A percentile compares a stretch with the other conserved stretches of the same genome.
These are phyloP conservation scores for Daedaleopsis sinensis DNA, from an alignment of 768 basidiomycete genomes.

Conservation along the genomic window DNA sequence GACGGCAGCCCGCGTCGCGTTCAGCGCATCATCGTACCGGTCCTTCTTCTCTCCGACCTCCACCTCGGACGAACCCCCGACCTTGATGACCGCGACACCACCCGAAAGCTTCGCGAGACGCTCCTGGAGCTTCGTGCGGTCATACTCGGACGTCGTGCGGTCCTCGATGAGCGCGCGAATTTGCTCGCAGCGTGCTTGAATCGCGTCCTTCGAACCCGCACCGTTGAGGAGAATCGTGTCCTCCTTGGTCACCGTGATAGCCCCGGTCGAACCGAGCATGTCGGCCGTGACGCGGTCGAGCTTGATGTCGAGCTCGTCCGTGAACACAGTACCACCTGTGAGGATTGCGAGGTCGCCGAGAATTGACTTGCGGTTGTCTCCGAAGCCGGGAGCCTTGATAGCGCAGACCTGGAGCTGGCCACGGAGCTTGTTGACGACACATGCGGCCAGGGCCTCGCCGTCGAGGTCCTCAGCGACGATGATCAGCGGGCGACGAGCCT, in stretches of 20 bases:
- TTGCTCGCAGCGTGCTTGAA: conserved; percentile 94
- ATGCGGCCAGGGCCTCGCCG: conserved; percentile 96
- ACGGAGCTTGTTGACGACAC: conserved; percentile 98
- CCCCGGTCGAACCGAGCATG: conserved; percentile 88
- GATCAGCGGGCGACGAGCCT: conserved; percentile 85
- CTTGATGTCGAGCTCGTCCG: conserved; percentile 83
- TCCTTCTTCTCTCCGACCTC: conserved; percentile 99
- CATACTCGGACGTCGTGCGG: conserved; percentile 87
- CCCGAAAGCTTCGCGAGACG: conserved; percentile 95
- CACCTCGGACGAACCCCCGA: conserved; percentile 91
- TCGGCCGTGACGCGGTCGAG: conserved; percentile 89
- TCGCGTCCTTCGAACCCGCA: conserved; percentile 86
- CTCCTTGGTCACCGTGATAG: conserved; percentile 95
- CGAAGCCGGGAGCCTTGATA: conserved; percentile 97
- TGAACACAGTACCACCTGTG: conserved; percentile 97
- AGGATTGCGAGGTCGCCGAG: conserved; percentile 97
- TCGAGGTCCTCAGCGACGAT: conserved; percentile 99
- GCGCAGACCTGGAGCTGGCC: conserved; percentile 94
- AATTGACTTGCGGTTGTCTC: conserved; percentile 98
- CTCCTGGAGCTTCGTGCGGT: conserved; percentile 94
- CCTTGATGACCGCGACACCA: conserved; percentile 98
- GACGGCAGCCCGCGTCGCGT: conserved; percentile 97
- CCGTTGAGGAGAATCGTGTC: conserved; percentile 97
- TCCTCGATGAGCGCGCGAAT: conserved; percentile 85
- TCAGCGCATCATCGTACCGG: conserved; percentile 94